Conservation (phyloP, 2,329 filamentous ascomycete species). For the Leptoxyphium fumago region DNA sequence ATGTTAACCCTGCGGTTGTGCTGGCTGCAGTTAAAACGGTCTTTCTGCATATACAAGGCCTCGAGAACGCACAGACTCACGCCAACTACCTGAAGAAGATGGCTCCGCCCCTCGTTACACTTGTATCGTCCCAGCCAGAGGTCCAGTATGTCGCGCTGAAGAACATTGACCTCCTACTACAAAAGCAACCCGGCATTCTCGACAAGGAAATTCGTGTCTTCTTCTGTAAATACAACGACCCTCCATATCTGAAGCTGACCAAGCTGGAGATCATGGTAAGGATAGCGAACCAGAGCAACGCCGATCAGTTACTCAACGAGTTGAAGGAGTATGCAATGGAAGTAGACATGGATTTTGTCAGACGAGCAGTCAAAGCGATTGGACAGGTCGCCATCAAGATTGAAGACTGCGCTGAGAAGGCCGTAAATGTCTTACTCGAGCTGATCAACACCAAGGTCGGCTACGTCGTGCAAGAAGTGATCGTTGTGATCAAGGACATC, state of each 20-base stretch:
- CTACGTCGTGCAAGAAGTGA: slow-evolving; percentile 95
- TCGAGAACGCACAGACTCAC: slow-evolving; percentile 57
- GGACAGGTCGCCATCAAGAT: slow-evolving; percentile 99
- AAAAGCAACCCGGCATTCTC: slow-evolving; percentile 90
- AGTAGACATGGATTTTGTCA: slow-evolving; percentile 98
- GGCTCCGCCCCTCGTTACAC: slow-evolving; percentile 88
- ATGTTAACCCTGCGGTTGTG: slow-evolving; percentile 94
- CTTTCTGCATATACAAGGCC: slow-evolving; percentile 83
- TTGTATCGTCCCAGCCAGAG: slow-evolving; percentile 89
- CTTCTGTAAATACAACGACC: slow-evolving; percentile 99
- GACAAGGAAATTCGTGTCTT: slow-evolving; percentile 97
- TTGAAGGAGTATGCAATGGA: slow-evolving; percentile 95
- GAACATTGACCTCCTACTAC: slow-evolving; percentile 89
- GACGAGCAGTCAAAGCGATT: slow-evolving; percentile 86
- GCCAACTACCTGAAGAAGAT: slow-evolving; percentile 94
- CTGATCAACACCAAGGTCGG: slow-evolving; percentile 96
- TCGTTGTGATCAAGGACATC: slow-evolving; percentile 99
- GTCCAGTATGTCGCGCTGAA: slow-evolving; percentile 94
- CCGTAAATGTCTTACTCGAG: slow-evolving; percentile 83
- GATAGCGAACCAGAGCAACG: slow-evolving; percentile 94
- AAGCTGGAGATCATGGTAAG: slow-evolving; percentile 99
- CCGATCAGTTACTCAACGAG: slow-evolving; percentile 85
- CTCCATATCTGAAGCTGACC: slow-evolving; percentile 90
- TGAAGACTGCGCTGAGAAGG: slow-evolving; percentile 85
- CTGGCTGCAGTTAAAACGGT: slow-evolving; percentile 96